phyloP scores from a whole-genome alignment of 176 grass and related monocot genomes.

The Tillandsia fasciculata region DNA sequence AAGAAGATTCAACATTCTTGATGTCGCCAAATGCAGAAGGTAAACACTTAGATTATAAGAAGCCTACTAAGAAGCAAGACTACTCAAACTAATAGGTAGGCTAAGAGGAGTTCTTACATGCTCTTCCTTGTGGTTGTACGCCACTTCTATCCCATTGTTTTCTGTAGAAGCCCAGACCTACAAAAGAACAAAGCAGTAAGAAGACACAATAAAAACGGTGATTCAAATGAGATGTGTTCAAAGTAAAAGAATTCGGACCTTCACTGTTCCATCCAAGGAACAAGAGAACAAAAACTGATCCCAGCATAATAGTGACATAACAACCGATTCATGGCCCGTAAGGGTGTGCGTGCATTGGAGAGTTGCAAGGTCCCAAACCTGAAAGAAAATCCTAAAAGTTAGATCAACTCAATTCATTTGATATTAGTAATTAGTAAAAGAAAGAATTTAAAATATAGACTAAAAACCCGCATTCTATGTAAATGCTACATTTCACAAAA shows the following conservation, averaged over 20 bases:
- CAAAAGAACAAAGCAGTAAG: neutral
- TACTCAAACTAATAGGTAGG: neutral
- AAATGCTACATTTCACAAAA: no score
- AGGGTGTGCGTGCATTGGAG: constrained; percentile 45
- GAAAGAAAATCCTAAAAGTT: constrained; percentile 8
- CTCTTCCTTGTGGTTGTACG: constrained; percentile 49
- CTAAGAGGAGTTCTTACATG: constrained; percentile 23
- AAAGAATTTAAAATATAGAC: no score
- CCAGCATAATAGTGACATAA: constrained; percentile 59
- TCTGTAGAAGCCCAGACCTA: constrained; percentile 80
- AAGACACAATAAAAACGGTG: constrained; percentile 9
- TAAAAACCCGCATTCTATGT: no score
- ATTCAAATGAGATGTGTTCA: neutral
- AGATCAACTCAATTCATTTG: neutral
- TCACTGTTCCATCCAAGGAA: constrained; percentile 49
- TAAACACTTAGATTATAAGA: neutral
- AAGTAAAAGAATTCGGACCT: constrained; percentile 12
- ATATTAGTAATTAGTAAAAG: no score
- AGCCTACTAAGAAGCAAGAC: neutral
- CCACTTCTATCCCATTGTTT: constrained; percentile 64
- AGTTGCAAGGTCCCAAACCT: constrained; percentile 48
- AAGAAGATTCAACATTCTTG: no score
- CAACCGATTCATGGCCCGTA: constrained; percentile 36
- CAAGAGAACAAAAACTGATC: constrained; percentile 41
- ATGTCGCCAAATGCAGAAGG: neutral